Base-by-base conservation (phyloP, 2,329 filamentous ascomycete genomes). In the Ophiostoma ips region DNA sequence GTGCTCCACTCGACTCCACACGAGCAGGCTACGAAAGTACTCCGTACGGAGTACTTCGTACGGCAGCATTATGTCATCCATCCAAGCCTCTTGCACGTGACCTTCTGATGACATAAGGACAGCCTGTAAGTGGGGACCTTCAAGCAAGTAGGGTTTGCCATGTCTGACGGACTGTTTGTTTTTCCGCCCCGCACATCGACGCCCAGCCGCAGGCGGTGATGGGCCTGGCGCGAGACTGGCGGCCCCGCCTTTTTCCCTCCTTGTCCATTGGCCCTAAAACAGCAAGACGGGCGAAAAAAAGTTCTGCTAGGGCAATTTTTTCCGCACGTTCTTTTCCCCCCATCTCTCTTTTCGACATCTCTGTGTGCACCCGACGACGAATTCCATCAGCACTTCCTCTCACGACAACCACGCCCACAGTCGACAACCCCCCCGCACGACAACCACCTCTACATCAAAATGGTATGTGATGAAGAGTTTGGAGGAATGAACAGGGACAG, bases 281-380 rank as follows among this genome's bases (percentile, higher is more conserved):
- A 37, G 35, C 24, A 21, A 46, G 52, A 50, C 49, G 49, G 49
- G 34, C 16, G 35, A 52, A 50, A 55, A 55, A 55, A 56, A 49
- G n/a, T 47, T 49, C 24, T 44, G 43, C 33, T 44, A 52, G 16
- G 44, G 34, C 49, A 48, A 51, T 53, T 53, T 54, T 53, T 52
- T 41, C 49, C 50, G 49, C 55, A 59, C 51, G 43, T 57, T 56
- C 40, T 51, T 51, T 45, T 34, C 43, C 30, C 44, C 47, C 49
- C 31, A 28, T 43, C 37, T 43, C 49, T 43, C 40, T 46, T 58
- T 55, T 53, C 41, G 49, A 50, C 47, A 48, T 43, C 35, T 49
- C 50, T n/a, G 45, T 50, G 50, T 50, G 44, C 37, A 52, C 53
- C 41, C 30, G 50, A 53, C 50, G 52, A 52, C 52, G 35, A 28